Conservation (phyloP, 257 asterid species). For the Solanum infundibuliforme region DNA sequence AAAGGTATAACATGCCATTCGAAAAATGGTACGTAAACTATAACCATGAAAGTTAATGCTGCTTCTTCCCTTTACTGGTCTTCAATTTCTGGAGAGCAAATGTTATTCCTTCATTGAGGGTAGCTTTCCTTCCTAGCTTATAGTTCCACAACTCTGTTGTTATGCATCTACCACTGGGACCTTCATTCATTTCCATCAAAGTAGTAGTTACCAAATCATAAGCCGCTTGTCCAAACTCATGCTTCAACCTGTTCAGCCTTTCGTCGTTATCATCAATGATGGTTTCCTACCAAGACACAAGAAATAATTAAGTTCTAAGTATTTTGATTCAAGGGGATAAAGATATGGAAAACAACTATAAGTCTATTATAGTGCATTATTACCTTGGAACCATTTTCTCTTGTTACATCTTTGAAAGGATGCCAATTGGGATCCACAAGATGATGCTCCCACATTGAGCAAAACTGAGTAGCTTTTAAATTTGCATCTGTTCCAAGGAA, state of each 20-base stretch:
- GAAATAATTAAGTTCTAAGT: background rate
- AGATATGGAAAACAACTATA: background rate
- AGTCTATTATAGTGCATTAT: background rate
- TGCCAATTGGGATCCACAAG: slow-evolving; percentile 10
- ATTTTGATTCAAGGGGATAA: background rate
- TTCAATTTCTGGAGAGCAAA: background rate
- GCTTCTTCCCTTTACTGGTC: background rate
- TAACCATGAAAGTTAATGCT: background rate
- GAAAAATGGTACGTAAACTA: background rate
- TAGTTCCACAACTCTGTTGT: slow-evolving; percentile 15
- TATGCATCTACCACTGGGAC: slow-evolving; percentile 4
- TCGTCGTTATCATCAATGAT: slow-evolving; percentile 8
- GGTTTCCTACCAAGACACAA: background rate
- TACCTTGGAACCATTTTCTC: background rate
- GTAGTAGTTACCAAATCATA: slow-evolving; percentile 6
- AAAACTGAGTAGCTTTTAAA: background rate
- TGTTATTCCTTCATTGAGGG: slow-evolving; percentile 10
- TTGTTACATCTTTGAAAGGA: background rate
- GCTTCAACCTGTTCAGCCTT: slow-evolving; percentile 5
- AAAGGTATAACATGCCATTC: background rate
- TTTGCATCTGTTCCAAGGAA: background rate
- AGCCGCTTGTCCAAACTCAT: slow-evolving; percentile 2
- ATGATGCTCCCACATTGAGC: slow-evolving; percentile 12
- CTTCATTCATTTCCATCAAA: slow-evolving; percentile 11
- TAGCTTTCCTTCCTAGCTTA: slow-evolving; percentile 3